Evolutionary conservation across 352 stramenopile species (phyloP), one percentile per base, ranked within the genome.

Genomic region (Pythium chondricola): DNA sequence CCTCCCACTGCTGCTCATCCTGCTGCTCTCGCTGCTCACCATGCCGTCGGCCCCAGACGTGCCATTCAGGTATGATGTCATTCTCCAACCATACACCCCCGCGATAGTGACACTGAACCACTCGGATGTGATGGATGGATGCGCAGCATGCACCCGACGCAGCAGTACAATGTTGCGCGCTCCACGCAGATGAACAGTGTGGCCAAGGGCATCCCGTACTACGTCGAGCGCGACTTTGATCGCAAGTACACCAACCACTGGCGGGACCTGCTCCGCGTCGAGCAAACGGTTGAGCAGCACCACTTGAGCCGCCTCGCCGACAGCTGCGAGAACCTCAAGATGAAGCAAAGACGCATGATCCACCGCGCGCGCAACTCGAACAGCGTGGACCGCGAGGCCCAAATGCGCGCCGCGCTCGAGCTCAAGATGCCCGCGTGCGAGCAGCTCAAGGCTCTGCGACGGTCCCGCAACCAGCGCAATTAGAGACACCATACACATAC

Each of bases 401-500:
- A 75, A 16, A 88, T 94, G 79, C 71, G 74, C 13, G 74, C 78
- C 55, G 83, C 81, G 35, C 53, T 92, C 20, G 71, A 88, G 50
- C 88, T 93, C 72, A 88, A 85, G 54, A 73, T 89, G 78, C 80
- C 83, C 20, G 72, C 81, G 10, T 94, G 83, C 56, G 83, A 94
- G 39, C 66, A 94, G 53, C 55, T 94, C 40, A 75, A 81, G 17
- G 61, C 64, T 9, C 43, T 94, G 31, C 76, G 77, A 44, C 77
- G 73, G 58, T 80, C 67, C 48, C 74, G 74, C 39, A 71, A 71
- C 52, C 79, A 79, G 63, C 81, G 62, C 45, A 55, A 26, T 39
- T 38, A 24, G 27, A 37, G 48, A 20, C 24, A 25, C 29, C 25
- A 24, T 16, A 4, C 35, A 2, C 25, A 24, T 16, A 36, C 22